Conservation (phyloP, 257 asterid species). For the Nicotiana paniculata region DNA sequence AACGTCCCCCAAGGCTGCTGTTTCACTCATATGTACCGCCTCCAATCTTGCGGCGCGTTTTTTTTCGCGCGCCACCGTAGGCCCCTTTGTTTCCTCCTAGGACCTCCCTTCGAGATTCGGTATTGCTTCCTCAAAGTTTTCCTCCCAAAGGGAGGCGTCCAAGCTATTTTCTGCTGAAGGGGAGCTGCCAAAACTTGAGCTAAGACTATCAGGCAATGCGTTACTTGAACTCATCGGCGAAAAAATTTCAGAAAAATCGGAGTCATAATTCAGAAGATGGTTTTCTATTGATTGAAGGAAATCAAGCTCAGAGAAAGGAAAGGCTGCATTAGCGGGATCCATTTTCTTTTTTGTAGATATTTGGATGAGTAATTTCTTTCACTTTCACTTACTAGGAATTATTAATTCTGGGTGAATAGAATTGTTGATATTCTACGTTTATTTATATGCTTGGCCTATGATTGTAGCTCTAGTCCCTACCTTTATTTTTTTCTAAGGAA, state of each 20-base stretch:
- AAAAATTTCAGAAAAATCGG: constrained; percentile 4
- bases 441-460: not conserved
- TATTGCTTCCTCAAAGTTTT: not conserved
- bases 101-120: not conserved
- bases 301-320: constrained; percentile 5
- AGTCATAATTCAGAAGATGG: constrained; percentile 21
- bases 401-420: not conserved
- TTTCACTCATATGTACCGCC: constrained; percentile 12
- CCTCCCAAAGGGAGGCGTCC: not conserved
- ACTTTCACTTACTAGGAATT: not conserved
- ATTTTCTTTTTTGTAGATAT: not conserved
- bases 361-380: not conserved
- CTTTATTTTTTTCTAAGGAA: not conserved
- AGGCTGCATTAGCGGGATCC: not conserved
- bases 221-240: not conserved
- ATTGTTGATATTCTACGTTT: not conserved
- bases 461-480: not conserved
- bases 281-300: constrained; percentile 28
- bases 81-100: not conserved
- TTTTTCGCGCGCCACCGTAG: not conserved
- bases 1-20: constrained; percentile 21
- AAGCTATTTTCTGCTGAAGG: constrained; percentile 10
- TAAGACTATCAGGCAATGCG: not conserved
- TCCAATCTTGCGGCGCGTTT: not conserved
- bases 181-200: constrained; percentile 3